Evolutionary conservation across 129 eudicot genomes (phyloP).

Genomic region (Heracleum sosnowskyi): DNA sequence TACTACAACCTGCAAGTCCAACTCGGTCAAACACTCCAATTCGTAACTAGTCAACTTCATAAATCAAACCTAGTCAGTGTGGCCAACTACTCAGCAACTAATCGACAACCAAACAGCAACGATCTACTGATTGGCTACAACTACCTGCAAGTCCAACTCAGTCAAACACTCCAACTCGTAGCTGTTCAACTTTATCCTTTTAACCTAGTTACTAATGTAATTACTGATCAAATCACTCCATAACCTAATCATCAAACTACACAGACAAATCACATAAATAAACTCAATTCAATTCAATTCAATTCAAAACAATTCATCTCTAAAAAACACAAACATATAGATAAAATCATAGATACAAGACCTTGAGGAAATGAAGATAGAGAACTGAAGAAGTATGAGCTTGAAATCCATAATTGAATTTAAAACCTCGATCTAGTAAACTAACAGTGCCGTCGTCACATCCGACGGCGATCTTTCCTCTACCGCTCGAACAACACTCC

Average conservation of each 20-base stretch:
- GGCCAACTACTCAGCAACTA: background rate
- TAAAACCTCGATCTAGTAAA: constrained; percentile 81
- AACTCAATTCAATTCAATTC: background rate
- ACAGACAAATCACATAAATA: background rate
- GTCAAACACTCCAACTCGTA: no score
- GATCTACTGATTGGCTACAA: no score
- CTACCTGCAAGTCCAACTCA: no score
- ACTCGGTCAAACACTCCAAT: background rate
- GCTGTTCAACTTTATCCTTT: no score
- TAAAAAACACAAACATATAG: background rate
- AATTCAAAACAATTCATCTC: background rate
- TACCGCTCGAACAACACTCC: constrained; percentile 73
- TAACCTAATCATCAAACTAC: background rate
- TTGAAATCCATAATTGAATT: constrained; percentile 70
- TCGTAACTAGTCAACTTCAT: no score
- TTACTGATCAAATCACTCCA: background rate
- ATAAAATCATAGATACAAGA: constrained; percentile 8
- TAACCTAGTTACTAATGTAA: background rate
- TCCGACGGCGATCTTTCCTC: constrained; percentile 76
- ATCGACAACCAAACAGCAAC: no score
- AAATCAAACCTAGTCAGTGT: background rate
- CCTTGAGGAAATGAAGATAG: constrained; percentile 91
- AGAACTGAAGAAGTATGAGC: constrained; percentile 88
- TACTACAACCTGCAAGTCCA: background rate
- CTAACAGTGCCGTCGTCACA: constrained; percentile 59